Percentiles rank a stretch among this genome's conserved stretches.
These are phyloP conservation scores for Lobosporangium transversale DNA, from an alignment of 192 early-diverging fungal genomes.

Conservation along the genomic window DNA sequence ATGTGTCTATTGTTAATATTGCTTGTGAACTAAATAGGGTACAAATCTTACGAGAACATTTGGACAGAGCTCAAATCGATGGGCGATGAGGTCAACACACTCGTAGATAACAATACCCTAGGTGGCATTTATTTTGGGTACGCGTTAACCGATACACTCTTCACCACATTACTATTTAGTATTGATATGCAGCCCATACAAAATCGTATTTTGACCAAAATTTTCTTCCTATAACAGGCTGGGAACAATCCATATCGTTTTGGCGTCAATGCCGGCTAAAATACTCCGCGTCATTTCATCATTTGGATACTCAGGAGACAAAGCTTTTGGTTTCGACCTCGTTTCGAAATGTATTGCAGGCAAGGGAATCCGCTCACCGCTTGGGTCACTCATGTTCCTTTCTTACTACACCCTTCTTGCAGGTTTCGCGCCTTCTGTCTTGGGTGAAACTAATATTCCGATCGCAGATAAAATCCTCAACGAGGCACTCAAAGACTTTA, in stretches of 20 bases:
- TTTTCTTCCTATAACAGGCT: constrained; percentile 12
- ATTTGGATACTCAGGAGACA: constrained; percentile 65
- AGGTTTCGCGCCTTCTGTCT: constrained; percentile 58
- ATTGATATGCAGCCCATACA: not conserved
- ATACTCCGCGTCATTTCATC: constrained; percentile 60
- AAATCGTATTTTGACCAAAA: no score
- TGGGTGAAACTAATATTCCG: constrained; percentile 55
- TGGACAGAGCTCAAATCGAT: constrained; percentile 62
- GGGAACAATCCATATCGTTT: constrained; percentile 56
- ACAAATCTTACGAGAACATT: constrained; percentile 61
- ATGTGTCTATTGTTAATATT: no score
- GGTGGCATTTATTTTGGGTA: constrained; percentile 68
- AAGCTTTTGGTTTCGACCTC: constrained; percentile 63
- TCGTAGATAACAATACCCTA: constrained; percentile 62
- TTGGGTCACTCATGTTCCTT: constrained; percentile 64
- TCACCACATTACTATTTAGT: no score
- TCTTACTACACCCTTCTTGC: constrained; percentile 61
- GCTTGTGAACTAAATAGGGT: no score
- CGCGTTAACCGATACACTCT: no score
- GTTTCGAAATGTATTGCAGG: constrained; percentile 58
- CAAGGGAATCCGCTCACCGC: constrained; percentile 59
- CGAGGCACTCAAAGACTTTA: constrained; percentile 56
- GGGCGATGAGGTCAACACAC: constrained; percentile 47
- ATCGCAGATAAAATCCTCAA: constrained; percentile 55
- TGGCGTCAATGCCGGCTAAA: constrained; percentile 60